These are phyloP conservation scores for Lunasporangiospora selenospora DNA, from an alignment of 192 early-diverging fungal genomes.

Conservation along the genomic window DNA sequence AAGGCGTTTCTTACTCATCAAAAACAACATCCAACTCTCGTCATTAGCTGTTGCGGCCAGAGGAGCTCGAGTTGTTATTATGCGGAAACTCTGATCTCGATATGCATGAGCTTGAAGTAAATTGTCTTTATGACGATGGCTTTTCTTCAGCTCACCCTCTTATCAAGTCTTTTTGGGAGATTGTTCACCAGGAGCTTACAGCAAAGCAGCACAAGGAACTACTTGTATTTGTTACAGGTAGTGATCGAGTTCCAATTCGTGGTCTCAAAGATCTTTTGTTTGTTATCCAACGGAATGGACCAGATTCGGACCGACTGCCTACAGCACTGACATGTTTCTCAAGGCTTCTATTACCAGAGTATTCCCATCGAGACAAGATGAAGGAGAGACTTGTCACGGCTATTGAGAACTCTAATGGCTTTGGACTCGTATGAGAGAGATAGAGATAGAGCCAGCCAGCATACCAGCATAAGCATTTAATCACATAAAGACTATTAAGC, in stretches of 20 bases:
- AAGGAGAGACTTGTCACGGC: constrained; percentile 79
- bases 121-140: constrained; percentile 86
- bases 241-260: constrained; percentile 86
- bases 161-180: constrained; percentile 86
- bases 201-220: constrained; percentile 73
- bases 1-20: constrained; percentile 17
- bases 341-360: constrained; percentile 87
- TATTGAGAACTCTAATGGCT: constrained; percentile 92
- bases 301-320: constrained; percentile 86
- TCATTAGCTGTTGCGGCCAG: constrained; percentile 47
- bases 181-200: constrained; percentile 68
- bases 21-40: constrained; percentile 7
- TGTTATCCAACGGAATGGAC: constrained; percentile 96
- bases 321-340: constrained; percentile 94
- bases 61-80: constrained; percentile 79
- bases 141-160: constrained; percentile 69
- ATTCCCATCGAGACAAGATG: constrained; percentile 73
- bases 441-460: too few species aligned
- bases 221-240: constrained; percentile 90
- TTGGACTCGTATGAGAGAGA: constrained; percentile 86
- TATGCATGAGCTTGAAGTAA: constrained; percentile 72
- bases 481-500: too few species aligned
- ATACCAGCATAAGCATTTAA: too few species aligned
- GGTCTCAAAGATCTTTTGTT: constrained; percentile 84
- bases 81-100: constrained; percentile 74